Base-by-base conservation (phyloP, 805 yeast species). In the Cyberlindnera amylophila region DNA sequence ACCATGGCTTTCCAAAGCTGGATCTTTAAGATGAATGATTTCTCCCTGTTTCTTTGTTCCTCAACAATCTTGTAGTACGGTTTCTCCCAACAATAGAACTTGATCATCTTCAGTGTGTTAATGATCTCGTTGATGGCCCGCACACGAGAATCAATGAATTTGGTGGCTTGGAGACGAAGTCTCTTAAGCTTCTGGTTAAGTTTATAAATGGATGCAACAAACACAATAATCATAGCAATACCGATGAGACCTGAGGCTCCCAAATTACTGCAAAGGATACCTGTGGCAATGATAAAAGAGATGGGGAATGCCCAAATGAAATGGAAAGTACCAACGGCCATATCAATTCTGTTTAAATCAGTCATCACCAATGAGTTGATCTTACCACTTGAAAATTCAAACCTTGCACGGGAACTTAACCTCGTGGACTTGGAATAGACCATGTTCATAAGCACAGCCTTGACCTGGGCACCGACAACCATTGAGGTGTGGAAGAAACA, bases 1-100 rank as follows among this genome's bases (percentile, higher is more conserved):
- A 82, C 61, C 16, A 71, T 49, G 55, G 82, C 85, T 59, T 90
- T 77, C 23, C 77, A 59, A 33, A 80, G 68, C 55, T 85, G 90
- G 69, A 87, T 75, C 40, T 65, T 68, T 48, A 79, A 72, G 45
- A 90, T 73, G 38, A 70, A 67, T 4, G 55, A 52, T 74, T 86
- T 80, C 63, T 89, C 97, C 16, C 66, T 57, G 0, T 58, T 54
- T 59, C 97, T 75, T 21, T 77, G 69, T 11, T 68, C 71, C 13
- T 76, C 56, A 28, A 90, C 73, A 39, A 72, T 66, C 9, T 71
- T 61, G 41, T 71, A 71, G 59, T 87, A 90, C 1, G 96, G 89
- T 26, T 70, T 71, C 64, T 90, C 97, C 96, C 96, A 90, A 1
- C 95, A 86, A 60, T 89, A 90, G 60, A 75, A 85, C 66, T 90